phyloP scores from a whole-genome alignment of 2,329 filamentous ascomycete species.

The Coniochaeta sp. region DNA sequence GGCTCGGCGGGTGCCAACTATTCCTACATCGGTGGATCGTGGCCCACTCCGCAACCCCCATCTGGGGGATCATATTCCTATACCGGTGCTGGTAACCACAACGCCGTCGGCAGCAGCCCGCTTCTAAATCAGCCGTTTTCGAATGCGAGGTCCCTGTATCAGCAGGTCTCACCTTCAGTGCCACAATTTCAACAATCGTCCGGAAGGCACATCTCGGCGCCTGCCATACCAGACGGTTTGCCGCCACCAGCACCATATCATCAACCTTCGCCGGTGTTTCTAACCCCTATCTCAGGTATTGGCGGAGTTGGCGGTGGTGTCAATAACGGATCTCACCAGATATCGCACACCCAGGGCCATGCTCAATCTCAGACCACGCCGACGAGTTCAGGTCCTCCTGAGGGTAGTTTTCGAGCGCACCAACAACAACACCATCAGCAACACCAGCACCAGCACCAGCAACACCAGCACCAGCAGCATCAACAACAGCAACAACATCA shows the following conservation, averaged over 20 bases:
- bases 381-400: background rate
- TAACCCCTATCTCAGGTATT: slow-evolving; percentile 37
- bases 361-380: background rate
- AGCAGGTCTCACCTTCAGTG: background rate
- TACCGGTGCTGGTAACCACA: slow-evolving; percentile 16
- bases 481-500: slow-evolving; percentile 27
- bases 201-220: slow-evolving; percentile 14
- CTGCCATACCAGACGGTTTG: slow-evolving; percentile 46
- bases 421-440: slow-evolving; percentile 19
- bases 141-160: background rate
- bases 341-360: background rate
- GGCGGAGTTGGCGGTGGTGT: background rate
- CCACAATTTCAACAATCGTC: background rate
- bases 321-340: background rate
- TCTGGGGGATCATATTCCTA: slow-evolving; percentile 23
- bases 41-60: slow-evolving; percentile 43
- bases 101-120: background rate
- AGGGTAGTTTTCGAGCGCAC: slow-evolving; percentile 1
- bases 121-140: background rate
- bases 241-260: slow-evolving; percentile 62
- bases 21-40: slow-evolving; percentile 45
- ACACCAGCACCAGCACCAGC: slow-evolving; percentile 21
- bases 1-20: slow-evolving; percentile 41
- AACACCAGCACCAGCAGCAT: slow-evolving; percentile 14
- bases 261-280: slow-evolving; percentile 53